Percentiles rank a stretch among this genome's conserved stretches.
Conservation (phyloP, 371 early-diverging fungal genomes). For the Mortierella sp. region DNA sequence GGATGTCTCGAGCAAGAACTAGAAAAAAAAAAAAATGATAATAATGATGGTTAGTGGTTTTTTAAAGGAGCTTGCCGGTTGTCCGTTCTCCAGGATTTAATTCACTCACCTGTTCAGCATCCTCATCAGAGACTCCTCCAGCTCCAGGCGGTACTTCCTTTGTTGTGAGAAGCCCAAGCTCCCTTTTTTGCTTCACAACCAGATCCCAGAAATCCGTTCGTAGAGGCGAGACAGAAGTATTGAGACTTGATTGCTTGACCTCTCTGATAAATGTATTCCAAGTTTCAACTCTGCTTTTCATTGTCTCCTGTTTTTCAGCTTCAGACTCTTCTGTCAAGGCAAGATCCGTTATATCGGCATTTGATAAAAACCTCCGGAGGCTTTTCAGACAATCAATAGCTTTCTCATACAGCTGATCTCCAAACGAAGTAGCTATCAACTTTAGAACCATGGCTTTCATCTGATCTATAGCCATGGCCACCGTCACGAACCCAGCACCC, state of each 20-base stretch:
- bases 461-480: constrained; percentile 64
- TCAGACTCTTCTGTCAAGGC: constrained; percentile 8
- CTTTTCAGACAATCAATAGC: constrained; percentile 66
- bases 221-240: constrained; percentile 30
- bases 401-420: constrained; percentile 64
- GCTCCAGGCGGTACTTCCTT: constrained; percentile 25
- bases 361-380: constrained; percentile 57
- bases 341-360: constrained; percentile 14
- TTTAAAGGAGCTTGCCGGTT: too few relatives aligned
- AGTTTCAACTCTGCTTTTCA: constrained; percentile 23
- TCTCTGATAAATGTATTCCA: constrained; percentile 46
- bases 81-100: too few relatives aligned
- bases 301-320: constrained; percentile 24
- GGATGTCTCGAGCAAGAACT: constrained; percentile 23
- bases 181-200: constrained; percentile 29
- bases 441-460: constrained; percentile 65
- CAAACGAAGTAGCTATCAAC: constrained; percentile 67
- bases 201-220: constrained; percentile 51
- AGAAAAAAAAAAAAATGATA: neutral
- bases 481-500: constrained; percentile 47
- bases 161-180: constrained; percentile 27
- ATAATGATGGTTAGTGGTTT: neutral
- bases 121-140: constrained; percentile 36
- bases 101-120: constrained; percentile 36
- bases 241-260: constrained; percentile 31